Evolutionary conservation across 75 land plant species (phyloP).

Genomic region (Isoetes taiwanensis): DNA sequence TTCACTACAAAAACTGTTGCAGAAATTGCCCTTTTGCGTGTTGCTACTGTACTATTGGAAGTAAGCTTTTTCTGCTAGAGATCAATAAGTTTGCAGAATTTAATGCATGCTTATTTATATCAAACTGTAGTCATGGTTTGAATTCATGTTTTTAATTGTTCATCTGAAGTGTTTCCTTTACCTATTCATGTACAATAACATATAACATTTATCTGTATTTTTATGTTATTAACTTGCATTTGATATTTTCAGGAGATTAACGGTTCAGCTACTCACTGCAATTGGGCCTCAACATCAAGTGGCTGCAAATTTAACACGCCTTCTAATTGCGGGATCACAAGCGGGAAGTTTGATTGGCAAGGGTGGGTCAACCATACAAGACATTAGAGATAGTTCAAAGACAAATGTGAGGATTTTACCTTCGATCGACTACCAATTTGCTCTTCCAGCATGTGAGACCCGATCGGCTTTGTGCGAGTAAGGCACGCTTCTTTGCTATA

Average conservation of each 20-base stretch:
- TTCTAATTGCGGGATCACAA: constrained; percentile 65
- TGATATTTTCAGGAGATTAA: background rate
- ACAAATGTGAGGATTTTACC: constrained; percentile 40
- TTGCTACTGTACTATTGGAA: constrained; percentile 35
- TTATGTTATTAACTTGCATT: too few relatives aligned
- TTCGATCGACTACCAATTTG: constrained; percentile 42
- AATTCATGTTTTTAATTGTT: too few relatives aligned
- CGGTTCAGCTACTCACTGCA: background rate
- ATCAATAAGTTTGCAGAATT: too few relatives aligned
- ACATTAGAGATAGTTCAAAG: constrained; percentile 40
- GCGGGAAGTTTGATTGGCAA: constrained; percentile 60
- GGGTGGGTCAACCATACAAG: constrained; percentile 46
- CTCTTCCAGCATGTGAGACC: constrained; percentile 58
- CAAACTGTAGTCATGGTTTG: too few relatives aligned
- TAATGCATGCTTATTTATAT: too few relatives aligned
- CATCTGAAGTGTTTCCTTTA: too few relatives aligned
- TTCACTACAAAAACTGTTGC: constrained; percentile 31
- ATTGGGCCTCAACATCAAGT: constrained; percentile 31
- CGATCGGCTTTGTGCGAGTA: constrained; percentile 69
- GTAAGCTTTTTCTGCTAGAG: constrained; percentile 22
- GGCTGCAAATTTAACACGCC: constrained; percentile 37
- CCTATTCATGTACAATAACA: too few relatives aligned
- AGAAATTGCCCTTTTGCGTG: constrained; percentile 46
- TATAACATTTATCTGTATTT: too few relatives aligned
- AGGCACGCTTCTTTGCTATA: background rate